Evolutionary conservation across 129 eudicot species (phyloP), one percentile per base, ranked within the genome.

Genomic region (Cynara cardunculus): DNA sequence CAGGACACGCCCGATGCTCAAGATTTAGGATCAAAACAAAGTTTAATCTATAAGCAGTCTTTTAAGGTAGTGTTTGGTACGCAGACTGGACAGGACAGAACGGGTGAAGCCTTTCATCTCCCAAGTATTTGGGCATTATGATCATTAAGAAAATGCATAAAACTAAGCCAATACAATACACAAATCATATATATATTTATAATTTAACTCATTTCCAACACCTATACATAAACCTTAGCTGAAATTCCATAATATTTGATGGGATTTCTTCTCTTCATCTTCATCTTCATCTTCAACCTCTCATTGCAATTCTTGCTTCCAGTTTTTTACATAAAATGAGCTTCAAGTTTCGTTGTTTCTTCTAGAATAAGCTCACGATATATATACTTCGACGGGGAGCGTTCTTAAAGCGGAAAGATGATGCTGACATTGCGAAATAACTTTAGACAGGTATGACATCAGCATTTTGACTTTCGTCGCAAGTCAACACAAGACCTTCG

Each of bases 381-480:
- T 34, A 6, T 10, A 78, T 68, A 78, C 82, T 49, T 53, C 21
- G 49, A 78, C 44, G 27, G 24, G 31, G 67, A 68, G 74, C 3
- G 31, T 68, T 68, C 14, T 44, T 27, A 10, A 64, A 76, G 72
- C 80, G 10, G 22, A 35, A 56, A 56, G 10, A 56, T 56, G 77
- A n/a, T 56, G 77, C 3, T 22, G 77, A 25, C 28, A 13, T 16
- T 19, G 46, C 24, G 53, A 34, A 41, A 34, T 41, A 78, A 53
- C 78, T 88, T 82, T 39, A 96, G 77, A 96, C 99, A 12, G 99
- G 95, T 59, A 96, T 92, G 34, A 88, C 99, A 68, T 89, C 97
- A n/a, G 83, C 89, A 71, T 85, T 83, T 77, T 96, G 93, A 84
- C 84, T 87, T 21, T 96, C 97, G 9, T 92, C 98, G 7, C 97